Evolutionary conservation across 2,329 filamentous ascomycete species (phyloP).

Genomic region (Calonectria pauciramosa): DNA sequence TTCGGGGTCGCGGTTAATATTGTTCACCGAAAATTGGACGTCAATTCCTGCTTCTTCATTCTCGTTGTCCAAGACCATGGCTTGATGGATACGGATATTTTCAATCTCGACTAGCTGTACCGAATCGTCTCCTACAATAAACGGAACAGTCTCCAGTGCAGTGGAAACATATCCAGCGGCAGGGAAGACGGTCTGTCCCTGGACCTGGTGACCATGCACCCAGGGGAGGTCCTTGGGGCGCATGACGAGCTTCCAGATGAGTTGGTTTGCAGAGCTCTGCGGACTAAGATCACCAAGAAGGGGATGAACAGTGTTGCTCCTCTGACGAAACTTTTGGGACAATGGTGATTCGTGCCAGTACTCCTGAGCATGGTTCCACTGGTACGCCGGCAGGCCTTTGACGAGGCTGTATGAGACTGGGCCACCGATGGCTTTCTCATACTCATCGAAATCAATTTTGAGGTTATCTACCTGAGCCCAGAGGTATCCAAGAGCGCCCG

Average conservation of each 20-base stretch:
- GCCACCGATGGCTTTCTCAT: background rate
- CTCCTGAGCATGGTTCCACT: background rate
- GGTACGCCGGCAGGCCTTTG: background rate
- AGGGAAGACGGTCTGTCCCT: slow-evolving; percentile 55
- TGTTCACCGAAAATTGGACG: background rate
- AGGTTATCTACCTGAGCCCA: slow-evolving; percentile 1
- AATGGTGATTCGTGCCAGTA: slow-evolving; percentile 3
- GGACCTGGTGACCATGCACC: slow-evolving; percentile 54
- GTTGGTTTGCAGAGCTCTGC: slow-evolving; percentile 17
- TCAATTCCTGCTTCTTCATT: background rate
- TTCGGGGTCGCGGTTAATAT: background rate
- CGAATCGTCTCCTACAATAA: slow-evolving; percentile 9
- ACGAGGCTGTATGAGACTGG: background rate
- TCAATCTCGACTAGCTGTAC: background rate
- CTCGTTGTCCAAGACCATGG: slow-evolving; percentile 37
- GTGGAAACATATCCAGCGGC: slow-evolving; percentile 54
- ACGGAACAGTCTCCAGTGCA: slow-evolving; percentile 48
- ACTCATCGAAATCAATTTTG: background rate
- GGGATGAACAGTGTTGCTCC: background rate
- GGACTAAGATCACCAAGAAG: background rate
- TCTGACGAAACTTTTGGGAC: background rate
- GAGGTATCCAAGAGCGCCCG: background rate
- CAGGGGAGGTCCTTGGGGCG: slow-evolving; percentile 49
- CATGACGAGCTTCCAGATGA: slow-evolving; percentile 45
- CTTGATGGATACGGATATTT: background rate